Evolutionary conservation across 2,329 filamentous ascomycete species (phyloP), one percentile per base, ranked within the genome.

Genomic region (Aspergillus caelatus): DNA sequence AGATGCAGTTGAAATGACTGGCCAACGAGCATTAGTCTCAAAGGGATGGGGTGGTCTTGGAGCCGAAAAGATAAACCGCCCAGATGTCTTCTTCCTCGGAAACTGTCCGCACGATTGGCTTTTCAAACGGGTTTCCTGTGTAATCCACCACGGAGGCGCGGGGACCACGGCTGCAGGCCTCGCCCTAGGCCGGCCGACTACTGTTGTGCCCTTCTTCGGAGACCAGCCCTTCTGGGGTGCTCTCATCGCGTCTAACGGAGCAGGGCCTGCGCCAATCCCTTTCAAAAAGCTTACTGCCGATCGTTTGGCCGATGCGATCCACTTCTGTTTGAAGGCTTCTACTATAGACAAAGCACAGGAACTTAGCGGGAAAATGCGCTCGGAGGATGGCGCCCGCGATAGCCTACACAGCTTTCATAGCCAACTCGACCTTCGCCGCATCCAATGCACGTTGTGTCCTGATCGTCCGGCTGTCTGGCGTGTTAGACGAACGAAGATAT

Each of bases 51-150:
- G 92, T 61, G 91, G 91, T 0, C 82, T 95, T 6, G 92, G 91
- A 43, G 90, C 86, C 0, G 89, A 92, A 71, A 82, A 87, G 46
- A 74, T 90, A 9, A 84, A 84, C 1, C 77, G 91, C 28, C 91
- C 90, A 0, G 87, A 92, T 7, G 87, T 12, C 86, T 94, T 4
- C 92, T 90, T 95, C 89, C 82, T 95, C 46, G 92, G 91, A 14
- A 94, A 94, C 71, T 89, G 89, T 46, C 92, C 92, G 2, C 92
- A 96, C 67, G 92, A 95, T 76, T 96, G 92, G 92, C 79, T 96
- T 0, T 96, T 96, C 76, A 84, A 91, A 67, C 88, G 85, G 43
- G 91, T 95, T 1, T 90, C 91, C 0, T 89, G 87, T 50, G 92
- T 95, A 1, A 89, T 94, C 7, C 92, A 96, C 74, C 92, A 95